Evolutionary conservation across 2,329 filamentous ascomycete species (phyloP), one percentile per base, ranked within the genome.

Genomic region (Penicillium sp.): DNA sequence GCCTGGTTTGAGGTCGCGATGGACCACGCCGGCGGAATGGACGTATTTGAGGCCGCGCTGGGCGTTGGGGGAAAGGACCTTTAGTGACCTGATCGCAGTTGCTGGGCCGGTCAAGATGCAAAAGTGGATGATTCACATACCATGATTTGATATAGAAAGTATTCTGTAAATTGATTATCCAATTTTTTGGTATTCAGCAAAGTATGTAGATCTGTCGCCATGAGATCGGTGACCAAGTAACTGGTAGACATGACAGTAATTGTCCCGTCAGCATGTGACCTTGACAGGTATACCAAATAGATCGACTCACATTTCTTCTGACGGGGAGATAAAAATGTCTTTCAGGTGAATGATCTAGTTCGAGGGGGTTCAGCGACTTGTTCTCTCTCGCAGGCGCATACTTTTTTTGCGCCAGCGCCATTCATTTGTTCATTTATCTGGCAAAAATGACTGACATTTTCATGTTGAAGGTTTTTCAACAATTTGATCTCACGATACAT

Each of bases 131-230:
- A 84, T 62, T 3, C 3, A 4, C 2, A 32, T 75, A 96, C 91
- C 79, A 97, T 82, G 64, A 98, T 96, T 74, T 98, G 93, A 73
- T 98, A 98, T 51, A 98, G 80, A 71, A 98, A 98, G 75, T 97
- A 98, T 75, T 98, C 93, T 63, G 96, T 96, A 72, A 98, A 98
- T 72, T 97, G 93, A 75, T 95, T 95, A 78, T 97, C 93, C 44
- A 98, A 82, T 32, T 90, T 93, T 68, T 91, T 80, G 33, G 91
- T 95, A 44, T 91, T 97, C 58, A 98, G 81, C 50, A 98, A 82
- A 55, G 93, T 84, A 74, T 97, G 91, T 52, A 98, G 79, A 72
- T 98, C 93, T 63, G 93, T 97, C 48, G 93, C 91, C 57, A 98
- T 83, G 46, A 97, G 83, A 72, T 98, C 93, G 62, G 93, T 98